Evolutionary conservation across 1,284 basidiomycete species (phyloP).

Genomic region (Ceratobasidium sp.): DNA sequence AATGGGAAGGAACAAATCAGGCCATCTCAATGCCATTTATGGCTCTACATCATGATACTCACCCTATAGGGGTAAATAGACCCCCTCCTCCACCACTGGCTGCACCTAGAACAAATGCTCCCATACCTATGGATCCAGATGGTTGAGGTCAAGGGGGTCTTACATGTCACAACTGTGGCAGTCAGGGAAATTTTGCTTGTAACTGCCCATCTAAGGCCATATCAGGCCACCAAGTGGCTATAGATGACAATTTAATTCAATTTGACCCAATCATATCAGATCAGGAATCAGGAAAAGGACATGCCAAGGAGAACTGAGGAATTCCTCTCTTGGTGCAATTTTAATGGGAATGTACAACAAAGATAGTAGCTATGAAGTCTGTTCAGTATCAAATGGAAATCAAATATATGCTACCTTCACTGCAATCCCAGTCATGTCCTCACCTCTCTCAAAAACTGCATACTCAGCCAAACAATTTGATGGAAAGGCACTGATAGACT

Average conservation of each 20-base stretch:
- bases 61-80: neutral
- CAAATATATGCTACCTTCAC: slow-evolving; percentile 7
- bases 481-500: slow-evolving; percentile 2
- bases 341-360: neutral
- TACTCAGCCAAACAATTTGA: neutral
- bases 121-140: neutral
- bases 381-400: neutral
- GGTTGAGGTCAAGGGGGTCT: neutral
- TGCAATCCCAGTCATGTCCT: neutral
- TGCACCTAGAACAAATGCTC: neutral
- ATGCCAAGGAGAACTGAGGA: neutral
- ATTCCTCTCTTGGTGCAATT: neutral
- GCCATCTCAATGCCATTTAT: neutral
- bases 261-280: neutral
- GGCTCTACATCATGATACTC: neutral
- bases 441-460: neutral
- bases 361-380: neutral
- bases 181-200: neutral
- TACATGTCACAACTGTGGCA: neutral
- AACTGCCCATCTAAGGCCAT: neutral
- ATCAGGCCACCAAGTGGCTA: neutral
- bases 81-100: too few relatives aligned
- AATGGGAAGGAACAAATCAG: neutral
- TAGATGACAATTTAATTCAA: neutral
- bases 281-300: slow-evolving; percentile 10